Base-by-base conservation (phyloP, 768 basidiomycete species). In the Phylloporus rhodoxanthus region DNA sequence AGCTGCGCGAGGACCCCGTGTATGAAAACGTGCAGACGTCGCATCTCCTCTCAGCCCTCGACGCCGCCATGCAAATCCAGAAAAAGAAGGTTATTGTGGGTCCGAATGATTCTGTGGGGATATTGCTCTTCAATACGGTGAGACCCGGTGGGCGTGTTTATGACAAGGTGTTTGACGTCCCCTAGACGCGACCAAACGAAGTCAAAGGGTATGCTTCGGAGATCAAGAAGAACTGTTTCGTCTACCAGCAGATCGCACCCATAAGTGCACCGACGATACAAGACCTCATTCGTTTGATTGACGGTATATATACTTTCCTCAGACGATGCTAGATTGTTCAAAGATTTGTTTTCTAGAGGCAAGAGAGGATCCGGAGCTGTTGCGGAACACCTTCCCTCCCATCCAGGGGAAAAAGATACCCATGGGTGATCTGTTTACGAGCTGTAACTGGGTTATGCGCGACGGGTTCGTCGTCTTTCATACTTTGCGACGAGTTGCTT, bases 101-200 rank as follows among this genome's bases (percentile, higher is more conserved):
- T 5, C 94, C 95, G 2, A 87, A 83, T 54, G 95, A 98, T 63
- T 79, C 81, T 26, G 83, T 97, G 38, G 96, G 95, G 5, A 85
- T 98, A 33, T 63, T 98, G 56, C 71, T 98, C 9, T 99, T 88
- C 71, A 97, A 99, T 55, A 91, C 91, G 50, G 93, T 94, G 63
- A 75, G 85, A 61, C 45, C 11, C 1, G 2, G 4, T 28, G 4
- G 1, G 1, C 13, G 0, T 30, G 4, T 32, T 34, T 21, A 17
- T 14, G 23, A 36, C 3, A 17, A 13, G 8, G 19, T 21, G 33
- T 44, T 50, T 19, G 36, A 52, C 13, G 21, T 20, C 17, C 29
- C 23, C 6, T 34, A 67, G 66, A 57, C 66, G 19, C 53, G 60
- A 45, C 45, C 39, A 43, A 62, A 54, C 58, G 53, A 68, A 58